Conservation (phyloP, 192 early-diverging fungal genomes). For the Neocallimastix lanati region DNA sequence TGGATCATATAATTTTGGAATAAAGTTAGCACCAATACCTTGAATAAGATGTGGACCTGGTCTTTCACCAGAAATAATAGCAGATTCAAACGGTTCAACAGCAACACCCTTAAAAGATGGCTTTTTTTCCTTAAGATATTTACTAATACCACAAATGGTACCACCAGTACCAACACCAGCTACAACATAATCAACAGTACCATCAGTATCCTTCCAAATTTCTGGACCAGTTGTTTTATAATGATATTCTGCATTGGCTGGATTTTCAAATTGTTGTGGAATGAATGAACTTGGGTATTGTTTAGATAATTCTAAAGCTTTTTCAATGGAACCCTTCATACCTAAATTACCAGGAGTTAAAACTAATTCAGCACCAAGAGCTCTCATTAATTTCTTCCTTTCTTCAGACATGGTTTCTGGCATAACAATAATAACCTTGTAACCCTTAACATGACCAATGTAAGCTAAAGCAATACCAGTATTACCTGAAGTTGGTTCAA, state of each 20-base stretch:
- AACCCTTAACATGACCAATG: conserved; percentile 19
- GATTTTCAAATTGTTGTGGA: no score
- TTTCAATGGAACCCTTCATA: conserved; percentile 15
- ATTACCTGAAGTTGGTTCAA: conserved; percentile 13
- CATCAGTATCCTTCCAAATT: conserved; percentile 15
- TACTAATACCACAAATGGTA: conserved; percentile 75
- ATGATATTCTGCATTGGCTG: conserved; percentile 16
- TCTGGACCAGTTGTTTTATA: conserved; percentile 16
- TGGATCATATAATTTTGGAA: neutral
- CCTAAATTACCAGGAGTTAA: conserved; percentile 20
- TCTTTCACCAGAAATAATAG: neutral
- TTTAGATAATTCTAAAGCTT: conserved; percentile 14
- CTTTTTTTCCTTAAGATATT: conserved; percentile 44
- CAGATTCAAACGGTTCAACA: neutral
- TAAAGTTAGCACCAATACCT: neutral
- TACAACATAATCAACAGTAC: conserved; percentile 15
- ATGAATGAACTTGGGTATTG: conserved; percentile 15
- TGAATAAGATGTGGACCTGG: neutral
- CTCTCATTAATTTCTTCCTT: conserved; percentile 18
- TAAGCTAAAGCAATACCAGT: conserved; percentile 19
- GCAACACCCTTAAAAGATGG: neutral
- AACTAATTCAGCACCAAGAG: conserved; percentile 17
- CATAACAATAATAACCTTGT: conserved; percentile 19
- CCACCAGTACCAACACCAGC: conserved; percentile 17
- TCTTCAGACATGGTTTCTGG: conserved; percentile 20